These are phyloP conservation scores for Pythium dissotocum DNA, from an alignment of 352 stramenopile genomes.

Conservation along the genomic window DNA sequence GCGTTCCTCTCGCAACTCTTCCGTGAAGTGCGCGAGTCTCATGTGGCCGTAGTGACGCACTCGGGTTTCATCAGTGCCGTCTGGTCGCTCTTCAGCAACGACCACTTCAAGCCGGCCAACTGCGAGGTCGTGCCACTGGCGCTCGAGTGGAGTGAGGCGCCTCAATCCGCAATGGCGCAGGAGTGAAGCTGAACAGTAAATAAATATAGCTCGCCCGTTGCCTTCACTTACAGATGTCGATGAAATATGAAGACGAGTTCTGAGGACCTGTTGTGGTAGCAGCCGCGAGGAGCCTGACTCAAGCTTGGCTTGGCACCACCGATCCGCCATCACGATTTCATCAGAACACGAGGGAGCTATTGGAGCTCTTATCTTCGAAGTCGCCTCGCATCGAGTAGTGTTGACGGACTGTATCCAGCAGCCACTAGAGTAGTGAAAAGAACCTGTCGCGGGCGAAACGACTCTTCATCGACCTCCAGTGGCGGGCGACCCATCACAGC, in stretches of 20 bases:
- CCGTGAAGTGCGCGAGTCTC: slow-evolving; percentile 44
- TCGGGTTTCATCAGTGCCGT: slow-evolving; percentile 70
- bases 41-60: slow-evolving; percentile 64
- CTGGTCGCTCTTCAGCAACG: slow-evolving; percentile 42
- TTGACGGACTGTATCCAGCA: too few species aligned
- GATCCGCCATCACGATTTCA: too few species aligned
- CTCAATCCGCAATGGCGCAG: background rate
- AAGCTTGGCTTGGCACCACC: background rate
- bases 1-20: slow-evolving; percentile 59
- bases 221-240: background rate
- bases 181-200: slow-evolving; percentile 9
- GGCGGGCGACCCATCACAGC: background rate
- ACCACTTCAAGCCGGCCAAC: slow-evolving; percentile 35
- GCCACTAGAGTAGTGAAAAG: background rate
- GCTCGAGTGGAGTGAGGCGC: slow-evolving; percentile 20
- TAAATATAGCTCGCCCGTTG: background rate
- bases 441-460: background rate
- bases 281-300: background rate
- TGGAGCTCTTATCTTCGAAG: background rate
- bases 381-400: background rate
- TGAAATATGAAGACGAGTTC: background rate
- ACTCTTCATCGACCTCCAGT: background rate
- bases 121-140: slow-evolving; percentile 34
- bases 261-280: background rate
- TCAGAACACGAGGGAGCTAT: background rate